phyloP scores from a whole-genome alignment of 2,329 filamentous ascomycete genomes.

The Geosmithia putterillii region DNA sequence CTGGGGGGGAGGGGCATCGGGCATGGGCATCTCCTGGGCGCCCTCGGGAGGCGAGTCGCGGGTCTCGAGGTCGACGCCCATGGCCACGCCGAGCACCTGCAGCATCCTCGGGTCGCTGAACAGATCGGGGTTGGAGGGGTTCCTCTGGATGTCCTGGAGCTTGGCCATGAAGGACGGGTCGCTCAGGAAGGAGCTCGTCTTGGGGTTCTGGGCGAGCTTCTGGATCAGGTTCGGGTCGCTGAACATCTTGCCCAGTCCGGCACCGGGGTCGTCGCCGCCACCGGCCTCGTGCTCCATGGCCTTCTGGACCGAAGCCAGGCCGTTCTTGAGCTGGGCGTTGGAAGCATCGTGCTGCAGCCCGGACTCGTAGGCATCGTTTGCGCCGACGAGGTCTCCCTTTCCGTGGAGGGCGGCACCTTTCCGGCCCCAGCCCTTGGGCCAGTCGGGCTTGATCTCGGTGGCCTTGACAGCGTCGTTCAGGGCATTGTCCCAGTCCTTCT shows the following conservation, averaged over 20 bases:
- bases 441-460: slow-evolving; percentile 90
- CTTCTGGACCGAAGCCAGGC: slow-evolving; percentile 71
- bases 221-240: slow-evolving; percentile 80
- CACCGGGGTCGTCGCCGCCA: slow-evolving; percentile 45
- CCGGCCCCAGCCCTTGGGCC: slow-evolving; percentile 91
- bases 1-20: slow-evolving; percentile 41
- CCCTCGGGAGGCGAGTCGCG: slow-evolving; percentile 18
- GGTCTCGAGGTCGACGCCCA: slow-evolving; percentile 80
- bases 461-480: slow-evolving; percentile 87
- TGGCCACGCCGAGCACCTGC: slow-evolving; percentile 82
- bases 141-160: slow-evolving; percentile 66
- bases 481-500: slow-evolving; percentile 76
- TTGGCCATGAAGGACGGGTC: slow-evolving; percentile 86
- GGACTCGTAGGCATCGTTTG: slow-evolving; percentile 83
- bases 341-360: slow-evolving; percentile 86
- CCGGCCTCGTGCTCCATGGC: slow-evolving; percentile 57
- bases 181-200: slow-evolving; percentile 70
- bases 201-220: slow-evolving; percentile 89
- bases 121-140: slow-evolving; percentile 67
- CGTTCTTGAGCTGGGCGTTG: slow-evolving; percentile 88
- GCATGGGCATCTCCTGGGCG: slow-evolving; percentile 58
- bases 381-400: slow-evolving; percentile 69
- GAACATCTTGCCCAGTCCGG: slow-evolving; percentile 84
- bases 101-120: slow-evolving; percentile 88
- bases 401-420: slow-evolving; percentile 90